Evolutionary conservation across 2,329 filamentous ascomycete species (phyloP).

Genomic region (Escovopsis sp.): DNA sequence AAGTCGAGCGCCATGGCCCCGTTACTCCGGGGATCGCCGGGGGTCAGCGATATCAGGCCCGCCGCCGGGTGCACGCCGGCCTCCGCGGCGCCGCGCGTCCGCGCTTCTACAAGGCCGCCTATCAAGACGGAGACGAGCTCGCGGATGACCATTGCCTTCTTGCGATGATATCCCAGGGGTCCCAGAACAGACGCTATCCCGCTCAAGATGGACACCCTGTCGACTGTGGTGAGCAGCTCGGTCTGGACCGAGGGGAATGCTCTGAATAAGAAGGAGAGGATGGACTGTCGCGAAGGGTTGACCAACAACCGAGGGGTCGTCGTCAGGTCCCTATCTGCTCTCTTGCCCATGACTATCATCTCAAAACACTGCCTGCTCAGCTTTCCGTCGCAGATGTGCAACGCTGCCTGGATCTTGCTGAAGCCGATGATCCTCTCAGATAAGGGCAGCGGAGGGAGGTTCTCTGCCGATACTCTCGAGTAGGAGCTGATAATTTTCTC

Average conservation of each 20-base stretch:
- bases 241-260: constrained; percentile 54
- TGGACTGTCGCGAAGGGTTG: constrained; percentile 43
- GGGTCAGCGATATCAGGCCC: constrained; percentile 58
- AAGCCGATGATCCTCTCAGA: constrained; percentile 62
- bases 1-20: constrained; percentile 43
- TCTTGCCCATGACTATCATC: constrained; percentile 47
- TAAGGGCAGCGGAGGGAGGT: constrained; percentile 52
- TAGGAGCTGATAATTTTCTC: constrained; percentile 64
- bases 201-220: constrained; percentile 64
- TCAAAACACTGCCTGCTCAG: constrained; percentile 45
- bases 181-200: constrained; percentile 81
- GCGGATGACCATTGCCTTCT: constrained; percentile 79
- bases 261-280: constrained; percentile 49
- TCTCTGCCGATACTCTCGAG: constrained; percentile 52
- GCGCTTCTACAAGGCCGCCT: constrained; percentile 72
- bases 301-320: constrained; percentile 41
- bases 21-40: constrained; percentile 31
- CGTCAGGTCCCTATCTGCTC: constrained; percentile 33
- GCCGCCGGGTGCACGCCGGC: constrained; percentile 90
- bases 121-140: constrained; percentile 75
- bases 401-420: constrained; percentile 50
- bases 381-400: constrained; percentile 50
- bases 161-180: constrained; percentile 63
- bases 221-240: constrained; percentile 54
- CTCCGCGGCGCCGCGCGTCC: constrained; percentile 88